Conservation (phyloP, 176 grass and related monocot genomes). For the Aegilops bicornis region DNA sequence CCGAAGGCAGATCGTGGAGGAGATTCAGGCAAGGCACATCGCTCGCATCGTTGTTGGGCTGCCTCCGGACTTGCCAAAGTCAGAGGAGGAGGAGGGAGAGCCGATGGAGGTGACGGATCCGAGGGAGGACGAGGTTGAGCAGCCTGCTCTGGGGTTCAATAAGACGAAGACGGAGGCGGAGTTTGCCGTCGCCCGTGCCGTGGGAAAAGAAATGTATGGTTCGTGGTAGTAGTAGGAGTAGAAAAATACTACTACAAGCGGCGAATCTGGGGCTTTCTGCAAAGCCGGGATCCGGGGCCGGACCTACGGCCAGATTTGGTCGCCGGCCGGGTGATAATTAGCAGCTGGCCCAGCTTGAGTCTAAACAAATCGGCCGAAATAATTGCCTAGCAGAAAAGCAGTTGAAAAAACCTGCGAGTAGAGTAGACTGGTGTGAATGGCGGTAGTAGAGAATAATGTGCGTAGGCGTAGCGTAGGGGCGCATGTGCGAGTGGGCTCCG, state of each 20-base stretch:
- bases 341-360: not conserved
- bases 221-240: not conserved
- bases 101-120: too few relatives aligned
- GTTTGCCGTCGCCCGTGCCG: too few relatives aligned
- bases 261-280: slow-evolving; percentile 13
- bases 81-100: too few relatives aligned
- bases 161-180: too few relatives aligned
- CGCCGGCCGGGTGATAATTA: not conserved
- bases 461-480: not conserved
- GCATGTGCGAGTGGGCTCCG: not conserved
- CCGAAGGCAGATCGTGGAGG: too few relatives aligned
- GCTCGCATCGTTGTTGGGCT: too few relatives aligned
- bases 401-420: too few relatives aligned
- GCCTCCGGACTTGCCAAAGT: too few relatives aligned
- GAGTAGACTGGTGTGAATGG: not conserved
- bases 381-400: not conserved
- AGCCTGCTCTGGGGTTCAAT: too few relatives aligned
- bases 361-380: not conserved
- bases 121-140: too few relatives aligned
- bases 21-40: too few relatives aligned
- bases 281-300: not conserved
- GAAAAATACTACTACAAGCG: not conserved
- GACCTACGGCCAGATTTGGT: not conserved
- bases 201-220: too few relatives aligned
- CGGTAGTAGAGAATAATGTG: not conserved